Conservation (phyloP, 1,139 yeast species). For the Chernovozyma aurita region DNA sequence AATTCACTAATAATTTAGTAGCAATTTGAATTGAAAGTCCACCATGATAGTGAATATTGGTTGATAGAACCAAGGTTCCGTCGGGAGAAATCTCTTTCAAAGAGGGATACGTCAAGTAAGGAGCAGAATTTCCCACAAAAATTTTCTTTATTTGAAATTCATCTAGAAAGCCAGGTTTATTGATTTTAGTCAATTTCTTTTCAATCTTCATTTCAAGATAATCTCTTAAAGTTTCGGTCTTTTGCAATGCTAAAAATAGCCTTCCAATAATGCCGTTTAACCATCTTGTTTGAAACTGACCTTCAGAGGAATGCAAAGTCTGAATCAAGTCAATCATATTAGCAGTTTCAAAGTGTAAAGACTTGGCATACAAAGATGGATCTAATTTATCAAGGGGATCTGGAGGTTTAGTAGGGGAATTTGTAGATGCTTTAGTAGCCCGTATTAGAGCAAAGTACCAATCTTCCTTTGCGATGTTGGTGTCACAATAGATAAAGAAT, state of each 20-base stretch:
- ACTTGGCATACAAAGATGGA: constrained; percentile 54
- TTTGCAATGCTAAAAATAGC: constrained; percentile 68
- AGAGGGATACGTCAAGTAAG: constrained; percentile 71
- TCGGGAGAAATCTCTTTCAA: constrained; percentile 72
- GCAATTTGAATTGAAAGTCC: constrained; percentile 69
- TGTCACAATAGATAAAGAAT: constrained; percentile 71
- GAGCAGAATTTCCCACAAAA: constrained; percentile 78
- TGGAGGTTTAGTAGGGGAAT: background rate
- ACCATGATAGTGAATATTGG: constrained; percentile 68
- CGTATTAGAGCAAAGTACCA: constrained; percentile 84
- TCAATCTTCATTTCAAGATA: constrained; percentile 56
- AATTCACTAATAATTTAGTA: constrained; percentile 68
- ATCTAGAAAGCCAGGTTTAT: constrained; percentile 82
- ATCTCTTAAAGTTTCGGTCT: constrained; percentile 60
- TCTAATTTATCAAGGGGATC: constrained; percentile 13
- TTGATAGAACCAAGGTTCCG: constrained; percentile 65
- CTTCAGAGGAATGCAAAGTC: constrained; percentile 74
- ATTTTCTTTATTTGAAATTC: constrained; percentile 71
- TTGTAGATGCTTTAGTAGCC: constrained; percentile 50
- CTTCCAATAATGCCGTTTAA: constrained; percentile 83
- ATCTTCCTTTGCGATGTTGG: constrained; percentile 81
- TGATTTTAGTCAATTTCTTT: constrained; percentile 71
- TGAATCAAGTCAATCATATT: constrained; percentile 74
- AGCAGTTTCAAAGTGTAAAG: constrained; percentile 66
- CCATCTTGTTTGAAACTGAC: constrained; percentile 85